Evolutionary conservation across 2,329 filamentous ascomycete genomes (phyloP).

Genomic region (Ascochyta viciae-villosae): DNA sequence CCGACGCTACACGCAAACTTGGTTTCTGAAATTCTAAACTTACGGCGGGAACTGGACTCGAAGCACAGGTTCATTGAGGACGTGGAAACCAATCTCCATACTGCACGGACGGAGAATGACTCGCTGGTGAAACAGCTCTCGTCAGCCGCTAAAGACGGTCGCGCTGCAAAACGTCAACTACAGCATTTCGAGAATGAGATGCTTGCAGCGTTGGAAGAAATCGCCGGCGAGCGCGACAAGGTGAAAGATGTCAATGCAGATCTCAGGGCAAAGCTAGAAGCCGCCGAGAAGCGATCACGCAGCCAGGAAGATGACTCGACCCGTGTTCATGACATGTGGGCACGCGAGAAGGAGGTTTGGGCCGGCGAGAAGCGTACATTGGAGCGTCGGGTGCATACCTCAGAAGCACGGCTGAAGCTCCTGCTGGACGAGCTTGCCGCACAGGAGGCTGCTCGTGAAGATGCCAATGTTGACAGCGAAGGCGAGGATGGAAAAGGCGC

Average conservation of each 20-base stretch:
- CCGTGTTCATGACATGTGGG: slow-evolving; percentile 80
- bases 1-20: slow-evolving; percentile 93
- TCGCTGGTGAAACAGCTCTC: slow-evolving; percentile 67
- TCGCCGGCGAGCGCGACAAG: slow-evolving; percentile 85
- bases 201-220: slow-evolving; percentile 81
- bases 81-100: slow-evolving; percentile 77
- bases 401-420: slow-evolving; percentile 82
- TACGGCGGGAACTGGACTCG: slow-evolving; percentile 88
- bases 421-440: slow-evolving; percentile 86
- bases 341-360: slow-evolving; percentile 83
- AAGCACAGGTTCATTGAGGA: slow-evolving; percentile 87
- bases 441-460: slow-evolving; percentile 60
- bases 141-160: slow-evolving; percentile 74
- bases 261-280: slow-evolving; percentile 77
- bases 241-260: slow-evolving; percentile 76
- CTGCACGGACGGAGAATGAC: slow-evolving; percentile 77
- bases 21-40: slow-evolving; percentile 88
- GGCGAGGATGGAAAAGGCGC: slow-evolving; percentile 67
- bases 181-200: slow-evolving; percentile 87
- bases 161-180: slow-evolving; percentile 83
- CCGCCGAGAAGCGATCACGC: slow-evolving; percentile 76
- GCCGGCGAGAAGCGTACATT: slow-evolving; percentile 80
- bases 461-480: slow-evolving; percentile 61
- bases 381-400: slow-evolving; percentile 87
- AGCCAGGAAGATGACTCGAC: slow-evolving; percentile 83